Evolutionary conservation across 495 filamentous ascomycete species (phyloP).

Genomic region (Margaritispora aquatica): DNA sequence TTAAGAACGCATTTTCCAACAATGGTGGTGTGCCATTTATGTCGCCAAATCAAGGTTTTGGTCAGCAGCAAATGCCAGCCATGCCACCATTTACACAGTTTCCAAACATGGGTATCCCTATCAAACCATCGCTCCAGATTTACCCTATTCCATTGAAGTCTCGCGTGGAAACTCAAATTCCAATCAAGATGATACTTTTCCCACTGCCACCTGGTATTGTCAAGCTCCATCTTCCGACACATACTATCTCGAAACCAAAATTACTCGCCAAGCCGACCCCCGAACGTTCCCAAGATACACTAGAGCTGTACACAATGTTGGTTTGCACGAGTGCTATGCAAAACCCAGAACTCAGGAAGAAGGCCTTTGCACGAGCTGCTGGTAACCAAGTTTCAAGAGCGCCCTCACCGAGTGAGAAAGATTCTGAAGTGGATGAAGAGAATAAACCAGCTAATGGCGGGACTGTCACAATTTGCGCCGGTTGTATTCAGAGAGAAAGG

Average conservation of each 20-base stretch:
- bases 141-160: slow-evolving; percentile 73
- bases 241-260: slow-evolving; percentile 90
- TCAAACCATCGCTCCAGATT: slow-evolving; percentile 43
- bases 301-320: slow-evolving; percentile 73
- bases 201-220: slow-evolving; percentile 66
- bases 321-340: slow-evolving; percentile 95
- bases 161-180: slow-evolving; percentile 91
- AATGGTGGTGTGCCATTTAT: slow-evolving; percentile 8
- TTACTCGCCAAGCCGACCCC: slow-evolving; percentile 62
- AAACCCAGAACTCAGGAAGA: slow-evolving; percentile 51
- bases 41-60: background rate
- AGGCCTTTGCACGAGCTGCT: slow-evolving; percentile 61
- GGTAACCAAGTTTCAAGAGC: slow-evolving; percentile 6
- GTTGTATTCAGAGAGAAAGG: slow-evolving; percentile 77
- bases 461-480: slow-evolving; percentile 79
- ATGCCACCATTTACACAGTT: slow-evolving; percentile 7
- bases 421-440: slow-evolving; percentile 41
- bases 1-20: slow-evolving; percentile 5
- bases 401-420: slow-evolving; percentile 2
- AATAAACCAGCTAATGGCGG: slow-evolving; percentile 73
- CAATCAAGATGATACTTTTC: slow-evolving; percentile 67
- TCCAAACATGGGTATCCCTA: slow-evolving; percentile 13
- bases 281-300: slow-evolving; percentile 56
- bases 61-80: slow-evolving; percentile 5
- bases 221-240: slow-evolving; percentile 75